Evolutionary conservation across 2,329 filamentous ascomycete genomes (phyloP).

Genomic region (Aureobasidium namibiae): DNA sequence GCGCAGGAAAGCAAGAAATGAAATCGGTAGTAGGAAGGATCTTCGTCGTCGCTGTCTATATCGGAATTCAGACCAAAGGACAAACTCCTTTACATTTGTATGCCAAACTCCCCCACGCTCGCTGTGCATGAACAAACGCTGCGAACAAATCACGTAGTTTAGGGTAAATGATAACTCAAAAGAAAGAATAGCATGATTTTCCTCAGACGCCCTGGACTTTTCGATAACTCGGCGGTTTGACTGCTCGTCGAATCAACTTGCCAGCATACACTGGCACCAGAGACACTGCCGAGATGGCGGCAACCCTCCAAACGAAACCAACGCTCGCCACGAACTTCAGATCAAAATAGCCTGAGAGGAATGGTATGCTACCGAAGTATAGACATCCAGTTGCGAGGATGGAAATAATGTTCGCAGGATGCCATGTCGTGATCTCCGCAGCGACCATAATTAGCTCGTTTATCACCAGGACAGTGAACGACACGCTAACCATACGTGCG

Average conservation of each 20-base stretch:
- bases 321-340: constrained; percentile 67
- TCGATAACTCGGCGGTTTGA: constrained; percentile 88
- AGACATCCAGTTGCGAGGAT: constrained; percentile 74
- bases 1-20: not conserved
- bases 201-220: constrained; percentile 54
- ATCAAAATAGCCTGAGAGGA: constrained; percentile 85
- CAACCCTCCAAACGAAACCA: constrained; percentile 82
- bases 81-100: not conserved
- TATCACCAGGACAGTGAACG: constrained; percentile 82
- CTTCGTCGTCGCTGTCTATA: not conserved
- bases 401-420: constrained; percentile 78
- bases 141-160: not conserved
- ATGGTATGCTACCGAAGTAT: constrained; percentile 78
- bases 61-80: not conserved
- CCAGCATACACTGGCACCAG: constrained; percentile 79
- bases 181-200: too few species aligned
- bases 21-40: too few species aligned
- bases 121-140: not conserved
- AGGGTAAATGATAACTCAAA: not conserved
- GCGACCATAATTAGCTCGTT: constrained; percentile 98
- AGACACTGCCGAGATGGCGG: constrained; percentile 69
- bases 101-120: not conserved
- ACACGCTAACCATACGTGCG: constrained; percentile 70
- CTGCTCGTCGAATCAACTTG: constrained; percentile 74
- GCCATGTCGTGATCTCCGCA: constrained; percentile 94